phyloP scores from a whole-genome alignment of 78 protist genomes.

The Capsaspora owczarzaki region DNA sequence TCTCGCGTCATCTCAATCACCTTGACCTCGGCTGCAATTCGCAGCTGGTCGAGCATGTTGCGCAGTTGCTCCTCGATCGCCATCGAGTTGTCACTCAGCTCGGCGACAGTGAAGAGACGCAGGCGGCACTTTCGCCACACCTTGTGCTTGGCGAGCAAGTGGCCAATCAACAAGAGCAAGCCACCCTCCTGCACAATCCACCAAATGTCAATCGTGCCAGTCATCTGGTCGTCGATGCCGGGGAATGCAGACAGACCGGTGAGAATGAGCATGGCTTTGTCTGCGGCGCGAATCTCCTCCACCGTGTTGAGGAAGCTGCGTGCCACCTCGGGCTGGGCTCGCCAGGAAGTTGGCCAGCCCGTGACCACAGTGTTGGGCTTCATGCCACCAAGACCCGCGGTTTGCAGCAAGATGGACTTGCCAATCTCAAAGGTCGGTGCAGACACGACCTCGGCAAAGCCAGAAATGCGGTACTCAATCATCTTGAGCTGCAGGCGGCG shows the following conservation, averaged over 20 bases:
- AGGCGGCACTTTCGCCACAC: conserved; percentile 34
- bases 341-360: conserved; percentile 17
- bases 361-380: conserved; percentile 39
- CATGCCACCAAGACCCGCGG: conserved; percentile 36
- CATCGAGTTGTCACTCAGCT: neutral
- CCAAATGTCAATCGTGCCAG: conserved; percentile 50
- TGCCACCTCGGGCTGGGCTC: neutral
- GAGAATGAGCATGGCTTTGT: neutral
- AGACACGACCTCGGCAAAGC: conserved; percentile 20
- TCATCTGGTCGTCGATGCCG: neutral
- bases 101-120: conserved; percentile 31
- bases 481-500: neutral
- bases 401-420: conserved; percentile 3
- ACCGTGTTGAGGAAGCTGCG: neutral
- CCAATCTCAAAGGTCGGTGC: conserved; percentile 1
- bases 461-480: neutral
- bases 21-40: conserved; percentile 18
- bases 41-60: neutral
- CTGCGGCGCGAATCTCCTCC: neutral
- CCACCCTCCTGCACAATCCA: conserved; percentile 61
- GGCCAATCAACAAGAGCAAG: conserved; percentile 23
- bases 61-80: neutral
- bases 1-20: conserved; percentile 2
- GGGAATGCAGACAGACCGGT: neutral
- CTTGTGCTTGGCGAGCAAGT: conserved; percentile 21